Evolutionary conservation across 129 eudicot genomes (phyloP).

Genomic region (Ambrosia trifida): DNA sequence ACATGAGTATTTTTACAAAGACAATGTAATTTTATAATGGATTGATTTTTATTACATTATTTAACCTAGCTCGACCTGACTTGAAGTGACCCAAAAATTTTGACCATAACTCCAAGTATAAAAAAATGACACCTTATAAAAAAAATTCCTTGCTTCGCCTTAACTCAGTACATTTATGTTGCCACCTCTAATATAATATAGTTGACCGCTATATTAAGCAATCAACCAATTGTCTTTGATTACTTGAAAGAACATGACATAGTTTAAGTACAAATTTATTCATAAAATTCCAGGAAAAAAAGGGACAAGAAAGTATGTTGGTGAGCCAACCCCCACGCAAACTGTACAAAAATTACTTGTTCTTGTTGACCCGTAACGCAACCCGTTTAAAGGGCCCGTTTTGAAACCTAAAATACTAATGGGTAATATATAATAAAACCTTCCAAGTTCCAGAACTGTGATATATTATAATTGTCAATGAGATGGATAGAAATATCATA

Average conservation of each 20-base stretch:
- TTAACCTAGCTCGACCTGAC: no score
- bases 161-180: no score
- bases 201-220: no score
- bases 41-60: no score
- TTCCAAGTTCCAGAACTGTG: not conserved
- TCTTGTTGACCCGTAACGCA: not conserved
- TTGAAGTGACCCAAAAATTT: no score
- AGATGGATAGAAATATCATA: slow-evolving; percentile 20
- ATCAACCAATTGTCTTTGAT: not conserved
- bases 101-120: no score
- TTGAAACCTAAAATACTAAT: not conserved
- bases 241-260: not conserved
- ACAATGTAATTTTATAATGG: no score
- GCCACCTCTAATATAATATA: no score
- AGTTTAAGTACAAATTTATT: not conserved
- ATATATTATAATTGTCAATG: not conserved
- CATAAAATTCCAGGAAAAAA: not conserved
- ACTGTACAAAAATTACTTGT: not conserved
- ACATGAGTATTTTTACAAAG: no score
- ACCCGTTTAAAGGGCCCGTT: not conserved
- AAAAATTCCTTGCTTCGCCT: no score
- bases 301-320: no score
- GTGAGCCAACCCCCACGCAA: not conserved
- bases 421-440: not conserved
- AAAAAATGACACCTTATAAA: no score